Evolutionary conservation across 768 basidiomycete genomes (phyloP).

Genomic region (Sarcomyxa edulis): DNA sequence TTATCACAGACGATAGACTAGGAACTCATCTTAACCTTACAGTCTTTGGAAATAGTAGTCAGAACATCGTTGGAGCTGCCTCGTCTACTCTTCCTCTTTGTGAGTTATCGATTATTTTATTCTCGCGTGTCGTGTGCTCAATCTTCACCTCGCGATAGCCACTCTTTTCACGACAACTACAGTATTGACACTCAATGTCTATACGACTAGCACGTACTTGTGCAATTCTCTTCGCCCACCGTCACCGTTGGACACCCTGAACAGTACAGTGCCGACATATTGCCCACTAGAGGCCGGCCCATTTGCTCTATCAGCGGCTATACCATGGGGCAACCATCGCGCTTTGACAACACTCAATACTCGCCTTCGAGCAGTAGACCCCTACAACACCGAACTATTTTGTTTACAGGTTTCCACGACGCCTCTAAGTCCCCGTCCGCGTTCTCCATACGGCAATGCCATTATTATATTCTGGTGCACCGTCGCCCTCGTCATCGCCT

Average conservation of each 20-base stretch:
- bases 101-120: slow-evolving; percentile 28
- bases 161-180: slow-evolving; percentile 84
- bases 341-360: slow-evolving; percentile 82
- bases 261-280: slow-evolving; percentile 37
- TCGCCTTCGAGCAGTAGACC: slow-evolving; percentile 84
- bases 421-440: slow-evolving; percentile 53
- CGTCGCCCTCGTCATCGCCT: slow-evolving; percentile 68
- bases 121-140: neutral
- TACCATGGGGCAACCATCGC: slow-evolving; percentile 60
- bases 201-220: slow-evolving; percentile 65
- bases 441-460: slow-evolving; percentile 62
- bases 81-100: slow-evolving; percentile 62
- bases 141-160: slow-evolving; percentile 37
- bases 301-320: slow-evolving; percentile 75
- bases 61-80: slow-evolving; percentile 54
- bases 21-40: slow-evolving; percentile 62
- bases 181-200: slow-evolving; percentile 74
- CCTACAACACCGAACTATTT: slow-evolving; percentile 72
- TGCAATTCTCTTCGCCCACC: slow-evolving; percentile 78
- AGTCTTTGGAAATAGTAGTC: slow-evolving; percentile 58
- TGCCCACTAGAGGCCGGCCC: slow-evolving; percentile 80
- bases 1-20: slow-evolving; percentile 37
- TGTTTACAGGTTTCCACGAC: slow-evolving; percentile 80
- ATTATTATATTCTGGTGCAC: slow-evolving; percentile 68
- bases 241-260: slow-evolving; percentile 54